Evolutionary conservation across 768 basidiomycete genomes (phyloP).

Genomic region (Goffeauzyma gilvescens): DNA sequence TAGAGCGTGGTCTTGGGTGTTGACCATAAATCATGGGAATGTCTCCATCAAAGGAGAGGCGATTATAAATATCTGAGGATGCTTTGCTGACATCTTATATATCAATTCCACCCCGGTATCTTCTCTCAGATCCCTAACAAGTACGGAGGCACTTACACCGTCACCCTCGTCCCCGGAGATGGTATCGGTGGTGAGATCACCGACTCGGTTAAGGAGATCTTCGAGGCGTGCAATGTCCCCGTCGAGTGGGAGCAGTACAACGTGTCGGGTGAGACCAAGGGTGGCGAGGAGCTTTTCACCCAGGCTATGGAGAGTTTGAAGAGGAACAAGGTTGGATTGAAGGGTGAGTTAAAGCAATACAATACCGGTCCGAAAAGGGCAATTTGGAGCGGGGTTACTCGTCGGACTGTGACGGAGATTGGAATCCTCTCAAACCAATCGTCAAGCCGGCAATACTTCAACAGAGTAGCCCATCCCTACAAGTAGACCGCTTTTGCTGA

Average conservation of each 20-base stretch:
- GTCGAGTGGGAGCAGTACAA: slow-evolving; percentile 99
- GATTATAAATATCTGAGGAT: background rate
- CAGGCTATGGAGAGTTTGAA: slow-evolving; percentile 95
- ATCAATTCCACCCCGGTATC: background rate
- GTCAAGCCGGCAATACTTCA: background rate
- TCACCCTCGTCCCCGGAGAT: slow-evolving; percentile 93
- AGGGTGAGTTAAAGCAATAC: slow-evolving; percentile 69
- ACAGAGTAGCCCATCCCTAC: background rate
- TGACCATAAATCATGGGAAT: no score
- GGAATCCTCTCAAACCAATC: no score
- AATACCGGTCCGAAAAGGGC: no score
- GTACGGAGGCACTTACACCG: slow-evolving; percentile 35
- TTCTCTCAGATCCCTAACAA: slow-evolving; percentile 24
- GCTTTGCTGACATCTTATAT: background rate
- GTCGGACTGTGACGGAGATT: no score
- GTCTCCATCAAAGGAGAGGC: no score
- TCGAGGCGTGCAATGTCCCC: slow-evolving; percentile 89
- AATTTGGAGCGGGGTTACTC: no score
- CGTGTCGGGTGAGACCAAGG: slow-evolving; percentile 84
- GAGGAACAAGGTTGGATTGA: slow-evolving; percentile 91
- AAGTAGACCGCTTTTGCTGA: no score
- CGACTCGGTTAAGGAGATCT: slow-evolving; percentile 96
- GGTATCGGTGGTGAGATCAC: slow-evolving; percentile 95
- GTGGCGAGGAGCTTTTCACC: slow-evolving; percentile 87
- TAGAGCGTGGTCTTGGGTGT: no score